phyloP scores from a whole-genome alignment of 768 basidiomycete genomes.

The Agaricus blazei region DNA sequence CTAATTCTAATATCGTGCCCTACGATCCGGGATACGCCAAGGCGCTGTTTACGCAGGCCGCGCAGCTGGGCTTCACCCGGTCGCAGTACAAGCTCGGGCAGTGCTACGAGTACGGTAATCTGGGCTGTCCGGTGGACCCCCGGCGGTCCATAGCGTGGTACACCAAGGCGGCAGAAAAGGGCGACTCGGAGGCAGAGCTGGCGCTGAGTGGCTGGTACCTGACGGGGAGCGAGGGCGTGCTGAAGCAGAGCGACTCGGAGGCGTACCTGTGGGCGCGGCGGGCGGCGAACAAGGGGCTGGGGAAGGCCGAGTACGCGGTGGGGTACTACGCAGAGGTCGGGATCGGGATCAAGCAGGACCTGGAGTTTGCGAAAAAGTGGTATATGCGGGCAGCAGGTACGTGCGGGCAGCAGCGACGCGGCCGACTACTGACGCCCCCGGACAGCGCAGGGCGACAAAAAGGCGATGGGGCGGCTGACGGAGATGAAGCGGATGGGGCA shows the following conservation, averaged over 20 bases:
- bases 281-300: conserved; percentile 93
- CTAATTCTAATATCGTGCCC: conserved; percentile 60
- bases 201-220: conserved; percentile 98
- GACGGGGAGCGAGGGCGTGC: conserved; percentile 89
- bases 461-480: conserved; percentile 92
- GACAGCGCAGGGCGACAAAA: conserved; percentile 94
- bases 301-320: conserved; percentile 98
- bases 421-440: background rate
- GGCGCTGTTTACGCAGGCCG: conserved; percentile 84
- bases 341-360: conserved; percentile 94
- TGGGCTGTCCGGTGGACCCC: conserved; percentile 91
- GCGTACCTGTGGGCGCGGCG: conserved; percentile 98
- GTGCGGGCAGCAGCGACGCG: conserved; percentile 17
- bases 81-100: conserved; percentile 95
- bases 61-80: conserved; percentile 88
- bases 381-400: conserved; percentile 98
- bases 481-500: conserved; percentile 91
- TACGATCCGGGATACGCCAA: conserved; percentile 81
- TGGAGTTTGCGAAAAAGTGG: conserved; percentile 96
- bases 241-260: conserved; percentile 97
- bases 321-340: conserved; percentile 98
- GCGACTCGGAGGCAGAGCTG: conserved; percentile 90
- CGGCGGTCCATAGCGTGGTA: conserved; percentile 97
- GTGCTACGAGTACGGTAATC: conserved; percentile 87
- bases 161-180: conserved; percentile 96